A percentile compares a stretch with the other conserved stretches of the same genome.
phyloP scores from a whole-genome alignment of 495 filamentous ascomycete species.

The Parathielavia appendiculata region DNA sequence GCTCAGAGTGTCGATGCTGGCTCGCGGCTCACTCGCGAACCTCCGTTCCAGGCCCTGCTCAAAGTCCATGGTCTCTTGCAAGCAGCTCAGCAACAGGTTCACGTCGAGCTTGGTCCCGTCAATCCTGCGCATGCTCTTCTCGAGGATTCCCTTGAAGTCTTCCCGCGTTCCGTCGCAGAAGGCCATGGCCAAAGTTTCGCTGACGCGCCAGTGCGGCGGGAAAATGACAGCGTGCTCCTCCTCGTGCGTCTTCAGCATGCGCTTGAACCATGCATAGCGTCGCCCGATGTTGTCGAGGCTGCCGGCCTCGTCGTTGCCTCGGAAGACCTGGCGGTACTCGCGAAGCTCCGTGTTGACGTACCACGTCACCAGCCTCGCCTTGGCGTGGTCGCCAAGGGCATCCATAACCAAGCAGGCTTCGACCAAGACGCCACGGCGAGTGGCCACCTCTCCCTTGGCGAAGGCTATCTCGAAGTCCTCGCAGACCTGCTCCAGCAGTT shows the following conservation, averaged over 20 bases:
- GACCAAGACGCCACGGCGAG: constrained; percentile 62
- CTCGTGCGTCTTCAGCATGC: constrained; percentile 94
- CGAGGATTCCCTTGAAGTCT: constrained; percentile 89
- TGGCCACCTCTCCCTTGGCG: constrained; percentile 76
- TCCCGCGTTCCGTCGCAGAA: constrained; percentile 95
- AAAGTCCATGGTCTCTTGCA: constrained; percentile 96
- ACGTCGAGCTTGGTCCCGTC: constrained; percentile 86
- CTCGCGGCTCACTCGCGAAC: constrained; percentile 69
- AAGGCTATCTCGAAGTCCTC: constrained; percentile 97
- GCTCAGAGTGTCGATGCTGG: constrained; percentile 87
- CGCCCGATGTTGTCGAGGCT: constrained; percentile 95
- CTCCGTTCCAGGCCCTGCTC: constrained; percentile 85
- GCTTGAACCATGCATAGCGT: constrained; percentile 91
- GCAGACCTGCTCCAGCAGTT: constrained; percentile 92
- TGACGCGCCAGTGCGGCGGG: constrained; percentile 80
- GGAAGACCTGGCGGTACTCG: constrained; percentile 92
- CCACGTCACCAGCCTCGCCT: constrained; percentile 81
- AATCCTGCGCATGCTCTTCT: constrained; percentile 69
- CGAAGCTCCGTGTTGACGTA: constrained; percentile 96
- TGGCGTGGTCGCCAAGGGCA: constrained; percentile 84
- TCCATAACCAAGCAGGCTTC: constrained; percentile 95
- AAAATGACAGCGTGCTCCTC: constrained; percentile 89
- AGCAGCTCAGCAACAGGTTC: constrained; percentile 80
- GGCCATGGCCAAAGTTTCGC: constrained; percentile 82
- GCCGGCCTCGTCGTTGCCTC: constrained; percentile 93